These are phyloP conservation scores for Chalciporus pseudorubinellus DNA, from an alignment of 768 basidiomycete genomes.

Conservation along the genomic window DNA sequence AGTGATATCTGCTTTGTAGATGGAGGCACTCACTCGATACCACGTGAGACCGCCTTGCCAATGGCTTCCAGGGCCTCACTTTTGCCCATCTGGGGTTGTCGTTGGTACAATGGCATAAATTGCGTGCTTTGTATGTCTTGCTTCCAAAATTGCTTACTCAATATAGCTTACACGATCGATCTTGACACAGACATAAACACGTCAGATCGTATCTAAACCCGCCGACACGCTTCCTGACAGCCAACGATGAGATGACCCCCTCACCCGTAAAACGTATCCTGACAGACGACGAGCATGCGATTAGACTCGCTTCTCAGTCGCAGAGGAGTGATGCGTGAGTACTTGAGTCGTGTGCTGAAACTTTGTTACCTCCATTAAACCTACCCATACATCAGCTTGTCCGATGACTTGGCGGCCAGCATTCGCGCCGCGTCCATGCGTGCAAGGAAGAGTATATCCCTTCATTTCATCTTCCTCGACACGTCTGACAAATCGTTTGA, in stretches of 20 bases:
- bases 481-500: conserved; percentile 28
- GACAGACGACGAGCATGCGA: conserved; percentile 31
- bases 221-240: neutral
- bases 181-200: no score
- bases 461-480: conserved; percentile 19
- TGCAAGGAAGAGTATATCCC: conserved; percentile 53
- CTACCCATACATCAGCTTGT: conserved; percentile 32
- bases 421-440: conserved; percentile 59
- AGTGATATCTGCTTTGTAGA: no score
- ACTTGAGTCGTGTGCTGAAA: conserved; percentile 19
- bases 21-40: no score
- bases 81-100: no score
- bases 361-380: conserved; percentile 13
- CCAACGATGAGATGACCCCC: conserved; percentile 14
- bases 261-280: conserved; percentile 36
- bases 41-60: no score
- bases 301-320: conserved; percentile 21
- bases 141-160: no score
- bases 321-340: conserved; percentile 27
- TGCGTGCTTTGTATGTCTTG: no score
- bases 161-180: no score
- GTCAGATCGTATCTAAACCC: neutral
- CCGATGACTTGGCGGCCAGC: conserved; percentile 49
- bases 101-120: no score
- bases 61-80: no score